Conservation (phyloP, 2,329 filamentous ascomycete species). For the Cercospora sesami region DNA sequence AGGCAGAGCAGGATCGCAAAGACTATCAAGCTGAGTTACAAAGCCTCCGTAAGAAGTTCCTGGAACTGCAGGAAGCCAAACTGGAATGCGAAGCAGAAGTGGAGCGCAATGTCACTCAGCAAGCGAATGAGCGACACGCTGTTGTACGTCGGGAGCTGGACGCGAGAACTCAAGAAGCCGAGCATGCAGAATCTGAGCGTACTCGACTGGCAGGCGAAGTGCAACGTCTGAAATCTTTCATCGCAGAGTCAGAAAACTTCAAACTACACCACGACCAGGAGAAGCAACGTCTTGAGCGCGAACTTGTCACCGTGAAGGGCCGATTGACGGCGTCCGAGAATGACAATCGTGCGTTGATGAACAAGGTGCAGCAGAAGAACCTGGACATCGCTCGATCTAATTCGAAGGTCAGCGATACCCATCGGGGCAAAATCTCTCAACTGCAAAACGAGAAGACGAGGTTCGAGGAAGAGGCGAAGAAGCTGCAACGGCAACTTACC, state of each 20-base stretch:
- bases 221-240: slow-evolving; percentile 81
- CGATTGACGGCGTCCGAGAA: slow-evolving; percentile 90
- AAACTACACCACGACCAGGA: slow-evolving; percentile 87
- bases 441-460: slow-evolving; percentile 81
- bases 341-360: slow-evolving; percentile 90
- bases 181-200: slow-evolving; percentile 78
- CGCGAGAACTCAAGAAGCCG: slow-evolving; percentile 71
- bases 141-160: slow-evolving; percentile 78
- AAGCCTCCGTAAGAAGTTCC: slow-evolving; percentile 76
- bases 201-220: slow-evolving; percentile 74
- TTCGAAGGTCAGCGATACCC: slow-evolving; percentile 80
- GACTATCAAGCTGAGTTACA: slow-evolving; percentile 85
- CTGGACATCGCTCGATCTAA: slow-evolving; percentile 90
- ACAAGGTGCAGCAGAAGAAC: slow-evolving; percentile 96
- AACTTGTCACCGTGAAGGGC: slow-evolving; percentile 87
- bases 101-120: slow-evolving; percentile 73
- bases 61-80: slow-evolving; percentile 81
- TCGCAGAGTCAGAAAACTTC: slow-evolving; percentile 85
- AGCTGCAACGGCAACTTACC: slow-evolving; percentile 78
- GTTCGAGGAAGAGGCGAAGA: slow-evolving; percentile 77
- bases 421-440: slow-evolving; percentile 71
- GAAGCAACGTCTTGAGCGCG: slow-evolving; percentile 88
- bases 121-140: slow-evolving; percentile 77
- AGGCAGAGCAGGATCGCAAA: slow-evolving; percentile 83
- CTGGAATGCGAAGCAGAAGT: slow-evolving; percentile 77